These are phyloP conservation scores for Lasiosphaeris hirsuta DNA, from an alignment of 495 filamentous ascomycete genomes.

Conservation along the genomic window DNA sequence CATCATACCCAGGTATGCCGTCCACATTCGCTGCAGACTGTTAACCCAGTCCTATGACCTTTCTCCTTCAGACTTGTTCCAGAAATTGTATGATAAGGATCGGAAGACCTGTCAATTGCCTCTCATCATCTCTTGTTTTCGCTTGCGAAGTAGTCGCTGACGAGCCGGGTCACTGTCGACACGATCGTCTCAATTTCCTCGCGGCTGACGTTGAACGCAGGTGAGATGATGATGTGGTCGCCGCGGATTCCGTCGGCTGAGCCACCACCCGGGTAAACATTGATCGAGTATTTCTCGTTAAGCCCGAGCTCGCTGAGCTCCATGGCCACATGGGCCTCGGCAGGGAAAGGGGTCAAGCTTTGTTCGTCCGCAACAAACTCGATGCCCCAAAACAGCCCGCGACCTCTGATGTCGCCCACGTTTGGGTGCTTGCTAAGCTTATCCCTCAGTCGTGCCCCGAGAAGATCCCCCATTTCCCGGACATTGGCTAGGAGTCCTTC, in stretches of 20 bases:
- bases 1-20: too few relatives aligned
- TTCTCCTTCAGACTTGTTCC: too few relatives aligned
- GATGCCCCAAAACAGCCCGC: conserved; percentile 61
- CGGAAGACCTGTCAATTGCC: too few relatives aligned
- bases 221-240: conserved; percentile 74
- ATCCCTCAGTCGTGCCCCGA: conserved; percentile 44
- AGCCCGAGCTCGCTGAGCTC: conserved; percentile 54
- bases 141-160: conserved; percentile 30
- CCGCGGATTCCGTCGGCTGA: conserved; percentile 64
- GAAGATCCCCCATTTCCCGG: conserved; percentile 43
- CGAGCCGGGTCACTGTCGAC: conserved; percentile 39
- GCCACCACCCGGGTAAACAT: conserved; percentile 67
- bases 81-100: too few relatives aligned
- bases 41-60: too few relatives aligned
- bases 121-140: background rate
- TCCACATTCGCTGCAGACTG: too few relatives aligned
- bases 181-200: conserved; percentile 60
- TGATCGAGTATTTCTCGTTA: conserved; percentile 53
- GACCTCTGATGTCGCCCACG: conserved; percentile 63
- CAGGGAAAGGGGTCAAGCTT: conserved; percentile 46
- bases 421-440: conserved; percentile 48
- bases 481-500: conserved; percentile 55
- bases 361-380: conserved; percentile 55
- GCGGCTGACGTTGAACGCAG: conserved; percentile 64
- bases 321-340: conserved; percentile 38